These are phyloP conservation scores for Agarophyton chilense DNA, from an alignment of 23 red algal genomes.

Conservation along the genomic window DNA sequence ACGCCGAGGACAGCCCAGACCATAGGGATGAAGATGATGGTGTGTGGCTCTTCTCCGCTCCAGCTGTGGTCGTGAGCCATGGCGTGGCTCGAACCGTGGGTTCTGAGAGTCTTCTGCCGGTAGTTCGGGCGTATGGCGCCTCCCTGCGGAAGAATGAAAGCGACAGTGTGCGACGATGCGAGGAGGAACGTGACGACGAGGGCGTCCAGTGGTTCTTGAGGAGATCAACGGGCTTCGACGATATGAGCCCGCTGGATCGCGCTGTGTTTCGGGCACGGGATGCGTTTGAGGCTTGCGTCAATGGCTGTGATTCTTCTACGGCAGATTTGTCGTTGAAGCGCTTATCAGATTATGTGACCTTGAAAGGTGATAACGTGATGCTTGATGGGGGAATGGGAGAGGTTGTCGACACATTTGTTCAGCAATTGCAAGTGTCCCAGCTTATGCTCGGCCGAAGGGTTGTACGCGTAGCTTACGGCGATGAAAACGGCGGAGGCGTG, in stretches of 20 bases:
- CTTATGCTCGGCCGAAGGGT: neutral
- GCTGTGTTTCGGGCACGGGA: conserved; percentile 11
- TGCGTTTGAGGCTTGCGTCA: conserved; percentile 9
- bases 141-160: neutral
- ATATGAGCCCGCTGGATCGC: neutral
- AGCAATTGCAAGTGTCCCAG: neutral
- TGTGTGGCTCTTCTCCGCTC: neutral
- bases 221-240: neutral
- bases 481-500: neutral
- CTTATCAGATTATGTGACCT: conserved; percentile 7
- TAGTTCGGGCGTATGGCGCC: neutral
- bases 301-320: conserved; percentile 33
- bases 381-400: conserved; percentile 7
- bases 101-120: neutral
- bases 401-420: conserved; percentile 17
- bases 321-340: conserved; percentile 1
- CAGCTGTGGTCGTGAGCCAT: neutral
- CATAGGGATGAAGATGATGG: neutral
- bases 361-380: conserved; percentile 39
- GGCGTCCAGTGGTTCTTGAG: neutral
- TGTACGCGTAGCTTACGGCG: neutral
- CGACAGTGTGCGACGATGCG: neutral
- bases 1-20: neutral
- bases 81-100: neutral
- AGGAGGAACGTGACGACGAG: neutral